Evolutionary conservation across 441 rosid genomes (phyloP), one percentile per base, ranked within the genome.

Genomic region (Melianthus villosus): DNA sequence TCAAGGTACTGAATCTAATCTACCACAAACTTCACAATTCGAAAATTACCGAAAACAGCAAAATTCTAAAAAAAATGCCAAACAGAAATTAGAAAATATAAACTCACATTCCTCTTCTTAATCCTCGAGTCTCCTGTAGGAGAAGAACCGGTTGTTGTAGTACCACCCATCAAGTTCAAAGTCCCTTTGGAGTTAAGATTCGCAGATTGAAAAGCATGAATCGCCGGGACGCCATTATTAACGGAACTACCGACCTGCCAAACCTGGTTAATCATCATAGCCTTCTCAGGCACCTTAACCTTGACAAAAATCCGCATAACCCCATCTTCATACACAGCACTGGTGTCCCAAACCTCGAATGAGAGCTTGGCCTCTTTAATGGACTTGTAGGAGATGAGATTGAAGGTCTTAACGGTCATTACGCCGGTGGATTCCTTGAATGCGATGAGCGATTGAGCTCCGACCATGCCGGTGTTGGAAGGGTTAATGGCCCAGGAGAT

Each of bases 401-500:
- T 57, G 6, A 45, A 63, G 3, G 69, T 65, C 41, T 61, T 60
- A 0, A 65, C 65, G 6, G 40, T 50, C 20, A 66, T 34, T 1
- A 29, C 41, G 4, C 75, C 80, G 0, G 30, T 14, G 6, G 33
- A 44, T 22, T 34, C 53, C 38, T 47, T 57, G 57, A 50, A 54
- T 1, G 71, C 79, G 4, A 64, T 70, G 19, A 75, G 51, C 3
- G 77, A 34, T 42, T 75, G 79, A n/a, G 72, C 35, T n/a, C 83
- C 83, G 3, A 17, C 46, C 83, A 72, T 75, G 19, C 79, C 79
- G 0, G 57, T 45, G 12, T 36, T 42, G 3, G 36, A 62, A 5
- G 83, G 83, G 36, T 75, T 75, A 17, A 75, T 64, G 0, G 77
- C 79, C 79, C 79, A 75, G 1, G 79, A 59, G 10, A 72, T 46